Evolutionary conservation across 345 rosid species (phyloP).

Genomic region (Ailanthus altissimus): DNA sequence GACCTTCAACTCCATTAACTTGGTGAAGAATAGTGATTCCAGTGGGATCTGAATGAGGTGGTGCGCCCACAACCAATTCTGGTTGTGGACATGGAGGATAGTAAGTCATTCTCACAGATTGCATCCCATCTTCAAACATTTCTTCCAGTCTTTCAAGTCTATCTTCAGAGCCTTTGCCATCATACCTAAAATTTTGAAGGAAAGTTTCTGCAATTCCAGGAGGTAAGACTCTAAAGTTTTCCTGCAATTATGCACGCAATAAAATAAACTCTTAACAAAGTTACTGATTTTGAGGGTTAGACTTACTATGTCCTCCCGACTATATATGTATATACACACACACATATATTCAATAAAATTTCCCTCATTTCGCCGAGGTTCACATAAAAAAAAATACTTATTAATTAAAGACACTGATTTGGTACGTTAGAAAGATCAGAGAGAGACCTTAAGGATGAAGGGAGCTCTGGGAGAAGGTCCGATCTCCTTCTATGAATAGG

Average conservation of each 20-base stretch:
- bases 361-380: no score
- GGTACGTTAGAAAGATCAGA: not conserved
- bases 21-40: slow-evolving; percentile 23
- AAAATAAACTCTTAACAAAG: no score
- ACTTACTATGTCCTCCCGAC: no score
- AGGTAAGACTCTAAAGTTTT: slow-evolving; percentile 29
- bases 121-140: slow-evolving; percentile 40
- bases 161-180: slow-evolving; percentile 29
- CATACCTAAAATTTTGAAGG: slow-evolving; percentile 27
- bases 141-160: slow-evolving; percentile 29
- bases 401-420: no score
- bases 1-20: slow-evolving; percentile 24
- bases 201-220: slow-evolving; percentile 31
- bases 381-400: no score
- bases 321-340: no score
- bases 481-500: slow-evolving; percentile 29
- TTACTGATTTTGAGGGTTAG: no score
- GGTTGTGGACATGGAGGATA: slow-evolving; percentile 29
- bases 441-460: slow-evolving; percentile 34
- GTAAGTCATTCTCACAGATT: slow-evolving; percentile 33
- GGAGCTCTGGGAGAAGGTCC: slow-evolving; percentile 41
- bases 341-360: no score
- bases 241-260: slow-evolving; percentile 19
- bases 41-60: slow-evolving; percentile 22
- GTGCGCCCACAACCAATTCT: slow-evolving; percentile 20